Evolutionary conservation across 1,139 yeast genomes (phyloP), one percentile per base, ranked within the genome.

Genomic region (Candida tetrigidarum): DNA sequence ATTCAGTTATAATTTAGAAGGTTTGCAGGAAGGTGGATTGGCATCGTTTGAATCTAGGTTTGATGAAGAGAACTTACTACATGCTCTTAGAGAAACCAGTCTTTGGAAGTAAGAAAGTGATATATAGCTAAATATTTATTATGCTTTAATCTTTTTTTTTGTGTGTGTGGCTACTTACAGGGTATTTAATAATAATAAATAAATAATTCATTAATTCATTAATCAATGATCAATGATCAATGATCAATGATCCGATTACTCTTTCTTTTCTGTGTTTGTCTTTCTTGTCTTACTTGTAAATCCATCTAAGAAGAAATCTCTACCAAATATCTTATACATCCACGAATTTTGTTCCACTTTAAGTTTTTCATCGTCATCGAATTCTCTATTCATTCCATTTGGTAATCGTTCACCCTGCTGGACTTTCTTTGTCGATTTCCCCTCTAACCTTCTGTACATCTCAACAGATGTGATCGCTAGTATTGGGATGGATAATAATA

Each of bases 251-350:
- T 27, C 28, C 20, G 3, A 16, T 15, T 33, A 14, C 9, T 41
- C 37, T 37, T 44, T 35, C 32, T 44, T 38, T 5, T 48, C 45
- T 2, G 42, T 27, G 34, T 50, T 50, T 11, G 20, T 33, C 15
- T 55, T 54, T 69, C 73, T 68, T 4, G 79, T 71, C 47, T 62
- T 68, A 51, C 78, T 72, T 12, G 80, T 74, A 46, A 71, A 70
- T 15, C 79, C 79, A 46, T 74, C 79, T 44, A 72, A 60, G 50
- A 69, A 74, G 57, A 68, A 73, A 48, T 74, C 80, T 42, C 56
- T 61, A 1, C 80, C 80, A 53, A 74, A 74, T 12, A 74, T 43
- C 50, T 59, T 64, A 53, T 70, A 73, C 69, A 66, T 60, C 46
- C 64, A 53, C 48, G 75, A 68, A 37, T 67, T 58, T 51, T 59